Percentiles rank a stretch among this genome's conserved stretches.
Conservation (phyloP, 495 filamentous ascomycete species). For the Tuber indicum region DNA sequence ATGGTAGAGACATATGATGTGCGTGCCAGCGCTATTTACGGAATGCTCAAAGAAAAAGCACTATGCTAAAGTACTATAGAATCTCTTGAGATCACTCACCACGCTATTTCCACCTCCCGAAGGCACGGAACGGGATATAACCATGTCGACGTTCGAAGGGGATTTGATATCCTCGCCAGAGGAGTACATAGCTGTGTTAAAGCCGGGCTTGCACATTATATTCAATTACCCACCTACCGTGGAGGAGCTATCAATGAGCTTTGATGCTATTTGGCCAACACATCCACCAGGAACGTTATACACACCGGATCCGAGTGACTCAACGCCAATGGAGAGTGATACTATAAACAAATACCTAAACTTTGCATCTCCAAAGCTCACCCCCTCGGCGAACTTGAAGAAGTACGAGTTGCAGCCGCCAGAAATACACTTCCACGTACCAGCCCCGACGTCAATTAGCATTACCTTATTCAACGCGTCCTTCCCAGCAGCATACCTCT, state of each 20-base stretch:
- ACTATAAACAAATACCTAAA: constrained; percentile 6
- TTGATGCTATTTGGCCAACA: background rate
- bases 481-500: background rate
- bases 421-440: constrained; percentile 22
- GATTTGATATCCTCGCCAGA: constrained; percentile 21
- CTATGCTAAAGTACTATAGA: constrained; percentile 5
- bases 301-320: background rate
- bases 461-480: constrained; percentile 18
- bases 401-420: constrained; percentile 24
- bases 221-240: constrained; percentile 27
- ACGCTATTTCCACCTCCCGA: background rate
- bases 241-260: constrained; percentile 14
- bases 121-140: constrained; percentile 15
- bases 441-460: constrained; percentile 20
- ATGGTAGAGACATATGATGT: constrained; percentile 25
- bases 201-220: constrained; percentile 26
- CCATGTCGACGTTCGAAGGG: constrained; percentile 19
- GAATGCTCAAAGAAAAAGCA: constrained; percentile 3
- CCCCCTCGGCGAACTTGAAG: background rate
- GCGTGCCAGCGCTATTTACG: background rate
- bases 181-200: constrained; percentile 12
- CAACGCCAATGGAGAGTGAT: background rate
- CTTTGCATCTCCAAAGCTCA: background rate
- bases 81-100: constrained; percentile 10
- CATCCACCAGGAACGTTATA: background rate